Evolutionary conservation across 164 flowering plant genomes (phyloP).

Genomic region (Magnolia officinalis): DNA sequence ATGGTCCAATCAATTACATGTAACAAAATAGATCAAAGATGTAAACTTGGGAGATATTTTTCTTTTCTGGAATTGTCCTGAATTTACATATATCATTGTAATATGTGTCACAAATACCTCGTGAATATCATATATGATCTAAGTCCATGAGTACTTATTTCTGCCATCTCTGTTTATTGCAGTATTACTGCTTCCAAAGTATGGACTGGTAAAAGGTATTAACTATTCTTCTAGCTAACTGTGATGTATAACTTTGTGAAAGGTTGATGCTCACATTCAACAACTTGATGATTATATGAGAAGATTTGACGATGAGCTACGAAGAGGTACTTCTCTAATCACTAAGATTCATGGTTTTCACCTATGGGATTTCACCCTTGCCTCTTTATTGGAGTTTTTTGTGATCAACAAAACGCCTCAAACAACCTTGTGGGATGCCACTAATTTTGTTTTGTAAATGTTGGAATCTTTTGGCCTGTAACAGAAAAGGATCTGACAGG

Average conservation of each 20-base stretch:
- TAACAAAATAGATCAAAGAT: no score
- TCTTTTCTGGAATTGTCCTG: no score
- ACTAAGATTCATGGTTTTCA: background rate
- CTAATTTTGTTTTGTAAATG: background rate
- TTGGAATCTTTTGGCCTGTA: conserved; percentile 8
- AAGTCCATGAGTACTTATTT: no score
- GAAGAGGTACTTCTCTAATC: conserved; percentile 50
- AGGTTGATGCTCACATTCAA: conserved; percentile 92
- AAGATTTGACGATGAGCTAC: conserved; percentile 69
- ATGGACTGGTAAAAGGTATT: background rate
- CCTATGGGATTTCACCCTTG: background rate
- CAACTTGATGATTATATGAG: conserved; percentile 86
- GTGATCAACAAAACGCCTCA: background rate
- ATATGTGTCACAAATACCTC: no score
- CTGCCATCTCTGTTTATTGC: no score
- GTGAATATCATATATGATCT: no score
- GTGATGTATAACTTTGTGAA: conserved; percentile 15
- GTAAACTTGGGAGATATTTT: no score
- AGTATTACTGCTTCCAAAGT: background rate
- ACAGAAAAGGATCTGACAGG: conserved; percentile 48
- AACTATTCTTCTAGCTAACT: conserved; percentile 1
- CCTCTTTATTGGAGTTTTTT: background rate
- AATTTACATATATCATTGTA: no score
- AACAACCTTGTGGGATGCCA: background rate
- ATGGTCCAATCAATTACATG: background rate